A percentile compares a stretch with the other conserved stretches of the same genome.
phyloP scores from a whole-genome alignment of 352 stramenopile species.

The Elongisporangium undulatum region DNA sequence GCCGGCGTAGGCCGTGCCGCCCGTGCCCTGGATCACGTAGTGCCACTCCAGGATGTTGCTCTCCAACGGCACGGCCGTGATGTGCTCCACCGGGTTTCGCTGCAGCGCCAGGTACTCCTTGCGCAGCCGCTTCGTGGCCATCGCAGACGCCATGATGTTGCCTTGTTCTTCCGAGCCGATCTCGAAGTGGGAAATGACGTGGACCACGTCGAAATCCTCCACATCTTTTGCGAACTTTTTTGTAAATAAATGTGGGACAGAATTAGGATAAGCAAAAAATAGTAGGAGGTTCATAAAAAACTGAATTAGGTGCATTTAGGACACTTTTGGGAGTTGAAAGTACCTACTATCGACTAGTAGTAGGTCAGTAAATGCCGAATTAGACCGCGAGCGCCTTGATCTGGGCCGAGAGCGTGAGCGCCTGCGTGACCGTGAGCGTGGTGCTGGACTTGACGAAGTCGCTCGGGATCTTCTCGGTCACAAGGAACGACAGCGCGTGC shows the following conservation, averaged over 20 bases:
- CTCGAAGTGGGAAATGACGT: constrained; percentile 3
- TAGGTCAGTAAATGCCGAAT: not conserved
- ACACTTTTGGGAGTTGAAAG: no score
- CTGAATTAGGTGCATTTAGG: not conserved
- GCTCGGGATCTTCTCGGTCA: constrained; percentile 40
- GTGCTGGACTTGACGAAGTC: constrained; percentile 32
- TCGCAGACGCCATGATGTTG: constrained; percentile 55
- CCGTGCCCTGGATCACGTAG: constrained; percentile 86
- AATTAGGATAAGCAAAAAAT: not conserved
- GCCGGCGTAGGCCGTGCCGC: constrained; percentile 70
- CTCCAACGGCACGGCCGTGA: constrained; percentile 82
- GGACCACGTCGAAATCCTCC: not conserved
- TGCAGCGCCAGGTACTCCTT: constrained; percentile 89
- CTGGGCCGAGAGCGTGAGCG: constrained; percentile 35
- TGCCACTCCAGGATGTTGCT: constrained; percentile 96
- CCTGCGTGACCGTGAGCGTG: constrained; percentile 26
- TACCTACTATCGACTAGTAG: not conserved
- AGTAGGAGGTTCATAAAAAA: no score
- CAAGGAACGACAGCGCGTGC: constrained; percentile 38
- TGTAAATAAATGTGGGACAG: no score
- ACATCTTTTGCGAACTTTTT: no score
- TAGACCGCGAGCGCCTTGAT: constrained; percentile 30
- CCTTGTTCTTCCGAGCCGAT: not conserved
- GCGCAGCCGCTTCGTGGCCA: constrained; percentile 85
- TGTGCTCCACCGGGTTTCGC: constrained; percentile 87